Percentiles rank a stretch among this genome's conserved stretches.
Conservation (phyloP, 345 rosid genomes). For the Citrus inodora region DNA sequence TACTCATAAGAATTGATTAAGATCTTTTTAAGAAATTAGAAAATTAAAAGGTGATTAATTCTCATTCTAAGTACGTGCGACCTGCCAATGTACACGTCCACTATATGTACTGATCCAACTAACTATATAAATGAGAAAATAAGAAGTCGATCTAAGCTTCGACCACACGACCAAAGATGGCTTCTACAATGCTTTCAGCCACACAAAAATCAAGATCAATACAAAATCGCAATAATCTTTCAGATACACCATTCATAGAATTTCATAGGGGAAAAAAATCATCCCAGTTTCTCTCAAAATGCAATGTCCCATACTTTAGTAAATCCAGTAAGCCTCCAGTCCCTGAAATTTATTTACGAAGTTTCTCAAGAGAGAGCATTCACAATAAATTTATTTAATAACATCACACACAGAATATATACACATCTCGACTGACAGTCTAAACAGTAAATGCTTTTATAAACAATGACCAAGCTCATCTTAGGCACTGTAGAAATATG, state of each 20-base stretch:
- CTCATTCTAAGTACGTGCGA: too few relatives aligned
- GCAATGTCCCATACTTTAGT: not conserved
- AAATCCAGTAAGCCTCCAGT: not conserved
- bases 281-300: not conserved
- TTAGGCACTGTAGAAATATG: not conserved
- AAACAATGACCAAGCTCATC: not conserved
- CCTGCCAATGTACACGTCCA: too few relatives aligned
- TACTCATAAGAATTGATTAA: too few relatives aligned
- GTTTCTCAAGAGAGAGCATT: not conserved
- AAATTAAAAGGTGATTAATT: too few relatives aligned
- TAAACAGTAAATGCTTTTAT: not conserved
- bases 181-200: too few relatives aligned
- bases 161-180: too few relatives aligned
- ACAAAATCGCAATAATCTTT: not conserved
- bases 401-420: not conserved
- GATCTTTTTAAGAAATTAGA: too few relatives aligned
- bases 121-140: too few relatives aligned
- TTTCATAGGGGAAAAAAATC: not conserved
- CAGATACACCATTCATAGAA: not conserved
- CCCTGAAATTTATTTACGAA: not conserved
- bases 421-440: not conserved
- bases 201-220: not conserved
- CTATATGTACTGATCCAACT: too few relatives aligned
- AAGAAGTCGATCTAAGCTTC: too few relatives aligned
- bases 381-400: not conserved